A percentile compares a stretch with the other conserved stretches of the same genome.
These are phyloP conservation scores for Neopestalotiopsis rosae DNA, from an alignment of 2,329 filamentous ascomycete genomes.

Conservation along the genomic window DNA sequence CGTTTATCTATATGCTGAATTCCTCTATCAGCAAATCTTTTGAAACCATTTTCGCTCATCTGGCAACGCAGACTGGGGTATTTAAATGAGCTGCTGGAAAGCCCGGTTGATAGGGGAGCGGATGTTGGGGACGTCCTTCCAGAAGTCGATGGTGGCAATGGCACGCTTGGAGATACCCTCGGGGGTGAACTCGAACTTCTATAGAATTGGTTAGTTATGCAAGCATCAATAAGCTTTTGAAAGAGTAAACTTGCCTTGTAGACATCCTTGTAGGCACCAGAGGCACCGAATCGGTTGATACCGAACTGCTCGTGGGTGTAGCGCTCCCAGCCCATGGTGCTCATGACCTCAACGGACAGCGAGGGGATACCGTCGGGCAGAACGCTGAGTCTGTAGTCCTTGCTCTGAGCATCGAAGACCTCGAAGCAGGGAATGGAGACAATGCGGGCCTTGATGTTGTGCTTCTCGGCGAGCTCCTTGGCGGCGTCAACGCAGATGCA, in stretches of 20 bases:
- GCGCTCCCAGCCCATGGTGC: slow-evolving; percentile 97
- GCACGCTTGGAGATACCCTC: slow-evolving; percentile 97
- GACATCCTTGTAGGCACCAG: slow-evolving; percentile 95
- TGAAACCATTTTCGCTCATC: slow-evolving; percentile 11
- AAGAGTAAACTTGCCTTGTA: slow-evolving; percentile 72
- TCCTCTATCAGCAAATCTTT: slow-evolving; percentile 4
- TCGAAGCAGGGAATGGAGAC: slow-evolving; percentile 97
- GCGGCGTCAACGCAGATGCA: slow-evolving; percentile 90
- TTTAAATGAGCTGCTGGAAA: slow-evolving; percentile 95
- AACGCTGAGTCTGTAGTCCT: slow-evolving; percentile 93
- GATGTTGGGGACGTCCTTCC: slow-evolving; percentile 89
- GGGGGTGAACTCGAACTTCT: slow-evolving; percentile 99
- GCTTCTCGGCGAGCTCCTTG: slow-evolving; percentile 88
- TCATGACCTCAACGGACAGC: slow-evolving; percentile 94
- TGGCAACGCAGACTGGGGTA: slow-evolving; percentile 14
- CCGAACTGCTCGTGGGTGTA: slow-evolving; percentile 99
- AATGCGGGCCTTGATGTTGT: slow-evolving; percentile 85
- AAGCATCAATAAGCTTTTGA: background rate
- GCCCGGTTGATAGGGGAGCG: slow-evolving; percentile 96
- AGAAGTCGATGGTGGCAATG: slow-evolving; percentile 91
- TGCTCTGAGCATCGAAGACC: slow-evolving; percentile 91
- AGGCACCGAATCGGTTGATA: slow-evolving; percentile 98
- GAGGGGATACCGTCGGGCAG: slow-evolving; percentile 94
- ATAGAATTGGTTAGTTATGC: slow-evolving; percentile 43
- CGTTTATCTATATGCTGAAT: slow-evolving; percentile 13